Base-by-base conservation (phyloP, 306 rosid genomes). In the Aeschynomene evenia region DNA sequence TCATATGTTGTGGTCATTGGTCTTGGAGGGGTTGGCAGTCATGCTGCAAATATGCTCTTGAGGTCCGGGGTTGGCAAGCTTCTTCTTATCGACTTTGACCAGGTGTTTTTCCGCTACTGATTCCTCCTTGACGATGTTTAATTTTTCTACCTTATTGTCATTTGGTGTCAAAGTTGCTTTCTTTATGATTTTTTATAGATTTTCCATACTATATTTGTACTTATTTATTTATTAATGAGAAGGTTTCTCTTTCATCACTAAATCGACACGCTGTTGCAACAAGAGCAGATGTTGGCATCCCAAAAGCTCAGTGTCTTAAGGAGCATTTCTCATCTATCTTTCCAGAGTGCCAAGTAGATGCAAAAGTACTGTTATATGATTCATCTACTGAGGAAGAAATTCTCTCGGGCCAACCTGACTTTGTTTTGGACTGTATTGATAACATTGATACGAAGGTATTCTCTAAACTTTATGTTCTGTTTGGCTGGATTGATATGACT, bases 231-330 rank as follows among this genome's bases (percentile, higher is more conserved):
- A 75, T 83, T 81, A 71, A 76, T 86, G 85, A 78, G 68, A 80
- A 93, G 98, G 98, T 93, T 70, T 93, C 98, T 75, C 91, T 93
- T 71, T 93, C 97, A 78, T 93, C 98, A 59, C 94, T 93, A 68
- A 93, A 90, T 81, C 97, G 98, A 66, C 98, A 93, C 71, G 97
- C 98, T 79, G 94, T 90, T 82, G 98, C 98, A 66, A 88, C 97
- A 82, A 88, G 98, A 77, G 91, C 97, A 79, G 97, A 93, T 82
- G 98, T 93, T 61, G 98, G 98, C 79, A 81, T 87, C 73, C 82
- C 98, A 18, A 93, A 90, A 85, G 94, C 98, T 69, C 90, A 85
- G 80, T 93, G 98, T 83, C 94, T 90, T 43, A 93, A 84, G 87
- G 91, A 90, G 73, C 97, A 90, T 85, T 90, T 90, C 82, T 68